phyloP scores from a whole-genome alignment of 768 basidiomycete species.

The Rhodotorula diobovata region DNA sequence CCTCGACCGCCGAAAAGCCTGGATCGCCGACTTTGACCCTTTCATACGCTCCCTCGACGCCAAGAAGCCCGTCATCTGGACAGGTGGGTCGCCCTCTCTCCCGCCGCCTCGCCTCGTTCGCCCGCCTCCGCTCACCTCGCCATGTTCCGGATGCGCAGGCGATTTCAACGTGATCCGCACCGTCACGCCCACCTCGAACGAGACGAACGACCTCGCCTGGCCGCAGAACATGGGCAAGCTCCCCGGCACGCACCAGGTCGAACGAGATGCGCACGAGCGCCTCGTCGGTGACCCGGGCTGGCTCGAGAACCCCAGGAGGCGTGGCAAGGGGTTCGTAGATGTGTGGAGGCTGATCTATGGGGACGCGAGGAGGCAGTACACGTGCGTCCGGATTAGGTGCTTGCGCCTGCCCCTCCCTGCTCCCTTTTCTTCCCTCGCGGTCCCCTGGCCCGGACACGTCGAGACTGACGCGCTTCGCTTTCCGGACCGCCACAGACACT shows the following conservation, averaged over 20 bases:
- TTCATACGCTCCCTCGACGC: conserved; percentile 68
- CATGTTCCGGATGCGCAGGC: conserved; percentile 50
- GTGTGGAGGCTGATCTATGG: conserved; percentile 70
- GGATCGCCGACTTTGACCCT: conserved; percentile 69
- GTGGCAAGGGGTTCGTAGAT: conserved; percentile 58
- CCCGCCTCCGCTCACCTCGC: conserved; percentile 19
- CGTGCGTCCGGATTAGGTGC: no score
- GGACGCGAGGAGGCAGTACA: conserved; percentile 59
- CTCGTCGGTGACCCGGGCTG: conserved; percentile 12
- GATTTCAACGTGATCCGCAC: conserved; percentile 85
- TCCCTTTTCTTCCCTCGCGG: no score
- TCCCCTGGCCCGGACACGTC: not conserved
- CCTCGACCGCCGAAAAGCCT: conserved; percentile 65
- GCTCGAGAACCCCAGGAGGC: conserved; percentile 16
- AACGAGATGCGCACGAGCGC: conserved; percentile 46
- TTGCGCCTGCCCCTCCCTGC: conserved; percentile 48
- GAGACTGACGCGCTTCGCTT: no score
- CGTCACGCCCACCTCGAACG: conserved; percentile 72
- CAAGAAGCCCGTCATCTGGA: conserved; percentile 81
- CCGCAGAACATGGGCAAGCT: not conserved
- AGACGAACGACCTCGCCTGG: conserved; percentile 54
- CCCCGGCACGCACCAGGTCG: conserved; percentile 46
- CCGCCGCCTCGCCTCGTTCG: conserved; percentile 12
- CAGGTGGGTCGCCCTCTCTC: conserved; percentile 46
- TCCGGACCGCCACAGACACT: not conserved